Base-by-base conservation (phyloP, 805 yeast genomes). In the Metschnikowia corniflorae region DNA sequence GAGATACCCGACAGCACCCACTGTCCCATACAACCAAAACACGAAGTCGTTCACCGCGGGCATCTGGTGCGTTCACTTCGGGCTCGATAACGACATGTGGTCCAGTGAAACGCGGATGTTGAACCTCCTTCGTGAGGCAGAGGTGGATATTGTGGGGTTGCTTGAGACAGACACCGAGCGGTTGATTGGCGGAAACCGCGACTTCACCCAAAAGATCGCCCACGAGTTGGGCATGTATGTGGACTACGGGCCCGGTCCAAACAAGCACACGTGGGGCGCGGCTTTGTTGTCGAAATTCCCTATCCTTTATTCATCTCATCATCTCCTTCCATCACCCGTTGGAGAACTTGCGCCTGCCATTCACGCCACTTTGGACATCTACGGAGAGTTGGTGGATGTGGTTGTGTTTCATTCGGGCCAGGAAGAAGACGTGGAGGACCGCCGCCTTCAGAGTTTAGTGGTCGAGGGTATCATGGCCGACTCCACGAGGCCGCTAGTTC, bases 271-370 rank as follows among this genome's bases (percentile, higher is more conserved):
- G 0, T 93, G 98, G 98, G 98, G 98, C 27, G 83, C 89, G 33
- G 93, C 93, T 2, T 70, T 93, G 43, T 68, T 93, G 47, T 89
- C 97, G 15, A 87, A 89, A 57, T 93, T 91, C 74, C 98, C 98
- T 20, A 93, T 93, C 44, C 50, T 93, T 39, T 77, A 82, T 54
- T 87, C 97, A 3, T 79, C 88, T 1, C 98, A 93, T 59, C 94
- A 89, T 57, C 70, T 93, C 49, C 66, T 91, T 39, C 98, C 98
- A 4, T 86, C 96, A 6, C 98, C 98, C 2, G 96, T 86, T 21
- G 98, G 98, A 13, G 98, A 93, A 68, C 71, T 93, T 36, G 98
- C 98, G 0, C 98, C 98, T 4, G 97, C 97, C 1, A 93, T 93
- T 48, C 95, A 85, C 59, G 98, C 98, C 2, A 91, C 97, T 1